These are phyloP conservation scores for Penicillium sp. DNA, from an alignment of 2,329 filamentous ascomycete genomes.

Conservation along the genomic window DNA sequence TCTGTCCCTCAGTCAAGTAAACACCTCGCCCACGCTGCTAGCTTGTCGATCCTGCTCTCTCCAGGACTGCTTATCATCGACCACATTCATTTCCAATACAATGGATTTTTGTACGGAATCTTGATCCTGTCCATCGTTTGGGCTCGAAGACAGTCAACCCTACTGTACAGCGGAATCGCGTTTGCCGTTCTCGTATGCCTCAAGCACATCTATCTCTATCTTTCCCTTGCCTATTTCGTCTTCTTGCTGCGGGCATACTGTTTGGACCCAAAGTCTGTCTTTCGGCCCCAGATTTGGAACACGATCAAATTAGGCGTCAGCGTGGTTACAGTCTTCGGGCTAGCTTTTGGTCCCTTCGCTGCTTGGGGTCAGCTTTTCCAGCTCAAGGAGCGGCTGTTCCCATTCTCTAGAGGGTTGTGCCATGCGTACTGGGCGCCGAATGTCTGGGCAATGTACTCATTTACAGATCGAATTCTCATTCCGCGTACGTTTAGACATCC, in stretches of 20 bases:
- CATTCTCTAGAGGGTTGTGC: slow-evolving; percentile 90
- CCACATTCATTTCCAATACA: slow-evolving; percentile 99
- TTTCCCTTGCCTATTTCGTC: slow-evolving; percentile 94
- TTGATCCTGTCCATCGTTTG: slow-evolving; percentile 85
- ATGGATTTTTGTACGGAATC: slow-evolving; percentile 93
- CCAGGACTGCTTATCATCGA: slow-evolving; percentile 96
- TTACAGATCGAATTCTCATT: slow-evolving; percentile 82
- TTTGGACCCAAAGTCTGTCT: slow-evolving; percentile 75
- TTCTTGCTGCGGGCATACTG: slow-evolving; percentile 91
- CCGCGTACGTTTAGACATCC: slow-evolving; percentile 62
- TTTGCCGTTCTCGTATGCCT: slow-evolving; percentile 89
- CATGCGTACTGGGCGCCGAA: slow-evolving; percentile 99
- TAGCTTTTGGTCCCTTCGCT: slow-evolving; percentile 89
- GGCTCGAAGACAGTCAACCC: slow-evolving; percentile 73
- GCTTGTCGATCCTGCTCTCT: slow-evolving; percentile 86
- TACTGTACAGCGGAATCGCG: slow-evolving; percentile 77
- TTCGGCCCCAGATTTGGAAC: slow-evolving; percentile 77
- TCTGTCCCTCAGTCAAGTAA: slow-evolving; percentile 69
- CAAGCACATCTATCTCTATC: slow-evolving; percentile 98
- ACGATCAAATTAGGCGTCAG: slow-evolving; percentile 80
- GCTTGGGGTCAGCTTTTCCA: slow-evolving; percentile 82
- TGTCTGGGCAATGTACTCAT: slow-evolving; percentile 95
- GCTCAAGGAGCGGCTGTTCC: slow-evolving; percentile 82
- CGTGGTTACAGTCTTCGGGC: slow-evolving; percentile 71
- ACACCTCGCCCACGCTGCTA: slow-evolving; percentile 80